Conservation (phyloP, 164 flowering plant species). For the Magnolia officinalis region DNA sequence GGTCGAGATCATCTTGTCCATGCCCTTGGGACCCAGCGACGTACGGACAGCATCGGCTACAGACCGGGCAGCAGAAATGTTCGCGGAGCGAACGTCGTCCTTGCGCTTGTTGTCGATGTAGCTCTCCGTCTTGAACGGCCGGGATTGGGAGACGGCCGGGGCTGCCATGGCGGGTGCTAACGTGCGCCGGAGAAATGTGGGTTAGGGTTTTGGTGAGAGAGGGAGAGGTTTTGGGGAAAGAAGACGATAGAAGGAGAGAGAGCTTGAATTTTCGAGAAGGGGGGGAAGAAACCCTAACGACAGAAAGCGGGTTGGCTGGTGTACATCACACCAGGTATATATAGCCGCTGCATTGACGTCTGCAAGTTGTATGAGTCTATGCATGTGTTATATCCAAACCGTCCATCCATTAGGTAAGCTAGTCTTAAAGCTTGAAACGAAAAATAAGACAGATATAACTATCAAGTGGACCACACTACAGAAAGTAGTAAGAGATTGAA, state of each 20-base stretch:
- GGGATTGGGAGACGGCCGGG: slow-evolving; percentile 33
- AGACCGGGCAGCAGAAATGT: slow-evolving; percentile 69
- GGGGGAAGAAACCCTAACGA: background rate
- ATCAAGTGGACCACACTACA: too few species aligned
- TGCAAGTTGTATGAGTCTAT: too few species aligned
- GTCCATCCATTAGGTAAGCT: too few species aligned
- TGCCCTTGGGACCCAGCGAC: slow-evolving; percentile 85
- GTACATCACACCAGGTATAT: too few species aligned
- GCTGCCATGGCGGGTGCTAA: slow-evolving; percentile 39
- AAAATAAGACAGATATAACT: too few species aligned
- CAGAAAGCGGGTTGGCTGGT: too few species aligned
- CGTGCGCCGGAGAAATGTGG: background rate
- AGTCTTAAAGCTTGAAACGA: too few species aligned
- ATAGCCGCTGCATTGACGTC: too few species aligned
- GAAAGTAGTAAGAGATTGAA: too few species aligned
- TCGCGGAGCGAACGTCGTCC: slow-evolving; percentile 78
- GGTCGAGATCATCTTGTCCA: slow-evolving; percentile 97
- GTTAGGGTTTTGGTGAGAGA: background rate
- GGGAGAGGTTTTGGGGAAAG: background rate
- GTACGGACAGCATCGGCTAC: slow-evolving; percentile 92
- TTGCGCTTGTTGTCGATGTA: slow-evolving; percentile 94
- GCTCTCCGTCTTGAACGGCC: slow-evolving; percentile 52
- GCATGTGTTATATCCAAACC: too few species aligned
- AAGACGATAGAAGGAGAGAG: background rate
- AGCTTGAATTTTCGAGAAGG: background rate